These are phyloP conservation scores for Haematococcus sp. DNA, from an alignment of 139 green algal species.

Conservation along the genomic window DNA sequence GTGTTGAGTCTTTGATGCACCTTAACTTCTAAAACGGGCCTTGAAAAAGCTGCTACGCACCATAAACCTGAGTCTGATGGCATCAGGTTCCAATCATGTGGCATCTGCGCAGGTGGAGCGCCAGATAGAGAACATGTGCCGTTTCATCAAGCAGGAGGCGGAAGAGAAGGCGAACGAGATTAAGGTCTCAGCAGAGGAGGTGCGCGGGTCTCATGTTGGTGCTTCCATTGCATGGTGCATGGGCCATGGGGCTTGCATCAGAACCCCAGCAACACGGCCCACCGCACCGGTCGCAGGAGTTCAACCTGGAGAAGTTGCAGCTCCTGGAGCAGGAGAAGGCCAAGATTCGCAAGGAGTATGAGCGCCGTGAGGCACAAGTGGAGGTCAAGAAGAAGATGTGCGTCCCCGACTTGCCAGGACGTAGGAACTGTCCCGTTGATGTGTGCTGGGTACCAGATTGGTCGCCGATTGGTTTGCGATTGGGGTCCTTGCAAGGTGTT, in stretches of 20 bases:
- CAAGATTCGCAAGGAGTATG: slow-evolving; percentile 93
- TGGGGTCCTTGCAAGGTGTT: neutral
- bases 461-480: neutral
- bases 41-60: neutral
- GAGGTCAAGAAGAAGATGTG: slow-evolving; percentile 99
- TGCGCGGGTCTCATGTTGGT: slow-evolving; percentile 25
- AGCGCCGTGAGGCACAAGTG: slow-evolving; percentile 87
- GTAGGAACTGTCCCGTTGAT: neutral
- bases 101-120: slow-evolving; percentile 61
- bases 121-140: slow-evolving; percentile 95
- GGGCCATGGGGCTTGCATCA: neutral
- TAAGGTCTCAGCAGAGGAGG: slow-evolving; percentile 91
- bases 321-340: slow-evolving; percentile 96
- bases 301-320: slow-evolving; percentile 98
- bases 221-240: neutral
- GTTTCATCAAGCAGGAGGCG: slow-evolving; percentile 98
- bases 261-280: neutral
- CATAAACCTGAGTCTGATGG: too few species aligned
- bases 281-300: slow-evolving; percentile 69
- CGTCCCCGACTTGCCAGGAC: slow-evolving; percentile 12
- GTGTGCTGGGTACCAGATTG: neutral
- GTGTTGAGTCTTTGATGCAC: neutral
- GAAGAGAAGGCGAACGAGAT: slow-evolving; percentile 99
- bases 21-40: too few species aligned
- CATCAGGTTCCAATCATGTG: neutral